These are phyloP conservation scores for Candida sp. DNA, from an alignment of 1,139 yeast species.

Conservation along the genomic window DNA sequence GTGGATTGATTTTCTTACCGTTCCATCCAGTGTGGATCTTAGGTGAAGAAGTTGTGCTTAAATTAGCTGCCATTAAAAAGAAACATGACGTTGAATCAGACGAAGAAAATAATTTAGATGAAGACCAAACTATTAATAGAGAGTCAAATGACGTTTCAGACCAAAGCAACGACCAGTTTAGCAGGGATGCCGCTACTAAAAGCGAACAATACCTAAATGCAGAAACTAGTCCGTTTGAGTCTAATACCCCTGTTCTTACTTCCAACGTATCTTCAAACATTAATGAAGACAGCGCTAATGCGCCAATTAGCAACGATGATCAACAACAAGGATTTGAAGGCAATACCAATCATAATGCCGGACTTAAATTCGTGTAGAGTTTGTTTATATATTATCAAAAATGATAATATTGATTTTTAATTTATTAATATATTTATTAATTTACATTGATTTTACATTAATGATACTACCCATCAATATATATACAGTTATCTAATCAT, in stretches of 20 bases:
- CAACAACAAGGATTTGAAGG: neutral
- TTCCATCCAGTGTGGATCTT: constrained; percentile 64
- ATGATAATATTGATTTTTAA: no score
- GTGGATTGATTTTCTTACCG: constrained; percentile 44
- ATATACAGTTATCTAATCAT: no score
- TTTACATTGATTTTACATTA: no score
- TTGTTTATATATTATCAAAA: no score
- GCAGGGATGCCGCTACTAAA: neutral
- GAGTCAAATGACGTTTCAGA: neutral
- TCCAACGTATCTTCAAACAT: neutral
- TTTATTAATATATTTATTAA: no score
- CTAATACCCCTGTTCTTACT: neutral
- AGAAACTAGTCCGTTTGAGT: neutral
- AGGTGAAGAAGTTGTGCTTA: constrained; percentile 38
- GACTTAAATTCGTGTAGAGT: no score
- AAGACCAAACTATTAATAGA: neutral
- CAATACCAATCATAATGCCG: no score
- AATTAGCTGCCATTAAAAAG: constrained; percentile 32
- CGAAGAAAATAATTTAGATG: constrained; percentile 2
- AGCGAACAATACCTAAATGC: neutral
- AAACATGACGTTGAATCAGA: constrained; percentile 19
- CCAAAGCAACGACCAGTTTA: neutral
- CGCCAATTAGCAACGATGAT: neutral
- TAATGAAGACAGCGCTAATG: neutral
- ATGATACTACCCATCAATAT: no score